phyloP scores from a whole-genome alignment of 2,329 filamentous ascomycete genomes.

The Paecilomyces sp. region DNA sequence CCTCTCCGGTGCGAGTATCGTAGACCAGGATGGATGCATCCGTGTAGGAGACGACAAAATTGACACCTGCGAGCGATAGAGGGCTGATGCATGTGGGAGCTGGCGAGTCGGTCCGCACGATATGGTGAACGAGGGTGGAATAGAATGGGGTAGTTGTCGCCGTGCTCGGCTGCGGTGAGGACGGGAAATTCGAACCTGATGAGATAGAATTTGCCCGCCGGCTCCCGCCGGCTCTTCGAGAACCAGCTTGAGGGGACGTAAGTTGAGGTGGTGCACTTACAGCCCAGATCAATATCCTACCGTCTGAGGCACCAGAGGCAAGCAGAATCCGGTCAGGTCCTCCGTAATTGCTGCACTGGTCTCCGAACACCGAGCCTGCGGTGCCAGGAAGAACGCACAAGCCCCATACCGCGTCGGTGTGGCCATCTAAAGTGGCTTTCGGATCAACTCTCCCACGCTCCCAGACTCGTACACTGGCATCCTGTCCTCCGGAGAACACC shows the following conservation, averaged over 20 bases:
- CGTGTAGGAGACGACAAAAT: constrained; percentile 87
- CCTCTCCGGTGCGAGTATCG: constrained; percentile 85
- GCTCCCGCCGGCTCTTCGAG: constrained; percentile 66
- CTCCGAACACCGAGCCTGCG: constrained; percentile 70
- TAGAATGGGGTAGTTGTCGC: constrained; percentile 82
- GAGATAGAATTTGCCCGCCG: constrained; percentile 88
- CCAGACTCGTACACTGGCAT: constrained; percentile 90
- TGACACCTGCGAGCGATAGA: constrained; percentile 71
- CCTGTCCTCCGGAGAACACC: constrained; percentile 97
- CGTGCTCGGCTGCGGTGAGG: constrained; percentile 78
- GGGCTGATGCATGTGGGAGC: constrained; percentile 92
- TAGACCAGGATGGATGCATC: constrained; percentile 88
- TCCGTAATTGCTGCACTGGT: constrained; percentile 63
- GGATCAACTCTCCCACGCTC: constrained; percentile 90
- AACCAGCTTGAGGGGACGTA: constrained; percentile 69
- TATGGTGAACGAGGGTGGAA: constrained; percentile 81
- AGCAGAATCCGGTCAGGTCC: constrained; percentile 79
- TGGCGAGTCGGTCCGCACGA: constrained; percentile 60
- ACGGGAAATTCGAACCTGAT: constrained; percentile 86
- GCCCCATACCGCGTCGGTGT: constrained; percentile 93
- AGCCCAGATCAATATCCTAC: constrained; percentile 87
- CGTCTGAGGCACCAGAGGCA: constrained; percentile 87
- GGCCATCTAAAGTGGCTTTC: constrained; percentile 87
- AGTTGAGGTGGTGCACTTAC: constrained; percentile 84
- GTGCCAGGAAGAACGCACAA: constrained; percentile 86